Base-by-base conservation (phyloP, 805 yeast genomes). In the Ogataea salicorniae region DNA sequence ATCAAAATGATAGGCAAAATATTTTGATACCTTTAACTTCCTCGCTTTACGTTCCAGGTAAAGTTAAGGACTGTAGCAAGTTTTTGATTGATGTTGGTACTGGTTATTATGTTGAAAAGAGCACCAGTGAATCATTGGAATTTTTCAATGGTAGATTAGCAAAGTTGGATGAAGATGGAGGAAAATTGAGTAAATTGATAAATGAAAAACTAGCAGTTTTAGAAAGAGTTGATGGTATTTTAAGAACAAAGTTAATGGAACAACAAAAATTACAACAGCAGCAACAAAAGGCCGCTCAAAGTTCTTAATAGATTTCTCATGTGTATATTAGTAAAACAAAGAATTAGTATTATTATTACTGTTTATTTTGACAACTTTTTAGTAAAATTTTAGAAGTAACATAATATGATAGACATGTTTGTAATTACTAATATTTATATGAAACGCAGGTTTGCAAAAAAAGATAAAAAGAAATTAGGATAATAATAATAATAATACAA, bases 51-150 rank as follows among this genome's bases (percentile, higher is more conserved):
- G 84, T 94, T 26, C 96, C 97, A 4, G 99, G 98, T 2, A 77
- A 72, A 46, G 75, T 87, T 44, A 72, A 74, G 39, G 80, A 84
- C 48, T 76, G 76, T 44, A 76, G 83, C 50, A 81, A 76, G 49
- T 94, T 84, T 58, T 72, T 94, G 63, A 96, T 94, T 9, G 99
- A 94, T 62, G 83, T 94, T 23, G 99, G 99, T 34, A 94, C 99
- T 0, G 98, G 98, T 2, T 94, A 94, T 63, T 94, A 78, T 62
- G 91, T 90, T 16, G 96, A 89, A 62, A 94, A 94, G 67, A 66
- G 66, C 42, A 78, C 80, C 0, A 69, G 70, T 7, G 89, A 86
- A 41, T 84, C 97, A 1, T 71, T 79, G 51, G 66, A 64, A 46
- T 92, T 89, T 59, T 92, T 88, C 64, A 77, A 83, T 49, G 75